A percentile compares a stretch with the other conserved stretches of the same genome.
These are phyloP conservation scores for Tilletiopsis washingtonensis DNA, from an alignment of 1,284 basidiomycete species.

Conservation along the genomic window DNA sequence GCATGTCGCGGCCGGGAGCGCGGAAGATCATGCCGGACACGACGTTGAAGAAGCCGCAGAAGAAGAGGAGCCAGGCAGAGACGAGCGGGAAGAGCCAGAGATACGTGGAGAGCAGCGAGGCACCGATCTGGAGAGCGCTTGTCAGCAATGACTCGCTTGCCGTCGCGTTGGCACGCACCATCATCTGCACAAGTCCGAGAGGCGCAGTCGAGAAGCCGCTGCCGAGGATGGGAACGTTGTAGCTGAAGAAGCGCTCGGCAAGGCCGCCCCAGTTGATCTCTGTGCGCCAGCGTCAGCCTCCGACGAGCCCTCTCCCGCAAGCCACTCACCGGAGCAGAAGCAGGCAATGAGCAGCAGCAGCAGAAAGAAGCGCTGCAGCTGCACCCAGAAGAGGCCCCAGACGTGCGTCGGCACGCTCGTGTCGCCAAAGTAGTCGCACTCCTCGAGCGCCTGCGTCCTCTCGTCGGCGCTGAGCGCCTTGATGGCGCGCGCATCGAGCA, in stretches of 20 bases:
- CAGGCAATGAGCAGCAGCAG: conserved; percentile 10
- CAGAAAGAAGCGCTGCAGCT: conserved; percentile 18
- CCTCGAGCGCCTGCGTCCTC: conserved; percentile 8
- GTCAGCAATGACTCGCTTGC: conserved; percentile 9
- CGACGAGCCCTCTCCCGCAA: background rate
- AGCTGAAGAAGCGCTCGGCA: conserved; percentile 17
- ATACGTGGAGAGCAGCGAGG: conserved; percentile 7
- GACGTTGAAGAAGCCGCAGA: conserved; percentile 1
- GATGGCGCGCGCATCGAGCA: conserved; percentile 10
- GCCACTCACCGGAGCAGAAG: background rate
- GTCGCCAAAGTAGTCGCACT: conserved; percentile 15
- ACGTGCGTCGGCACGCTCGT: conserved; percentile 26
- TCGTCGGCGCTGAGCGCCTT: background rate
- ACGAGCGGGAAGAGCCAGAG: conserved; percentile 10
- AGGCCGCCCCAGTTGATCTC: conserved; percentile 19
- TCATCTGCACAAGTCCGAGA: conserved; percentile 18
- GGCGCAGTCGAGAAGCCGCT: conserved; percentile 20
- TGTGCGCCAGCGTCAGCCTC: background rate
- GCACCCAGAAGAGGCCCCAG: conserved; percentile 28
- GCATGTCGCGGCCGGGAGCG: background rate
- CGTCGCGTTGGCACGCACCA: conserved; percentile 6
- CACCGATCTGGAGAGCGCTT: background rate
- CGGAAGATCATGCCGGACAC: background rate
- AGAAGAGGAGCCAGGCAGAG: conserved; percentile 14
- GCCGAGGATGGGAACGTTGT: conserved; percentile 22